Conservation (phyloP, 1,284 basidiomycete genomes). For the Leucoagaricus sp. region DNA sequence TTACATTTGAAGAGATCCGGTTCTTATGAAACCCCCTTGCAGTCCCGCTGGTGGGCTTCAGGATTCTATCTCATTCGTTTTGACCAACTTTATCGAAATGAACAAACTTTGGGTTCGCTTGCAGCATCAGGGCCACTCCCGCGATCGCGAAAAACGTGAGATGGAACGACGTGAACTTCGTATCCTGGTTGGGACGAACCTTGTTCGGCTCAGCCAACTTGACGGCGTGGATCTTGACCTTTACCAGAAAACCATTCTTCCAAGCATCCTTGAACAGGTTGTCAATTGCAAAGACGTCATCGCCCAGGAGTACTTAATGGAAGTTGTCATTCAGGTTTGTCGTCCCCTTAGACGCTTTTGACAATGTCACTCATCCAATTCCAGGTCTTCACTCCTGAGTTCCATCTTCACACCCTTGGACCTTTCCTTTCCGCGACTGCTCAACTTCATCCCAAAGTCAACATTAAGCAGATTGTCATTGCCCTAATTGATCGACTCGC, state of each 20-base stretch:
- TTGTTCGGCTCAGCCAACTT: constrained; percentile 89
- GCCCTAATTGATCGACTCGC: constrained; percentile 95
- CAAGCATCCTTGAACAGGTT: constrained; percentile 90
- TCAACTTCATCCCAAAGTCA: constrained; percentile 92
- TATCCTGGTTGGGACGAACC: constrained; percentile 94
- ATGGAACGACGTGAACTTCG: constrained; percentile 90
- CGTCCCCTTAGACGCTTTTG: not conserved
- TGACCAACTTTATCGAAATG: constrained; percentile 99
- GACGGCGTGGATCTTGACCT: constrained; percentile 93
- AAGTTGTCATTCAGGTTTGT: constrained; percentile 90
- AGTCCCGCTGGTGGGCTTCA: constrained; percentile 87
- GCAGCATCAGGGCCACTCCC: constrained; percentile 93
- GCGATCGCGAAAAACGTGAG: constrained; percentile 94
- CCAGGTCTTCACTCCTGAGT: constrained; percentile 95
- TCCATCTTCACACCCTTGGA: constrained; percentile 89
- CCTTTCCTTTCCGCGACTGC: constrained; percentile 94
- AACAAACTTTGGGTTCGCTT: constrained; percentile 98
- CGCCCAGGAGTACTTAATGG: constrained; percentile 97
- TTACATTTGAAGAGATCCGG: not conserved
- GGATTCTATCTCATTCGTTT: constrained; percentile 91
- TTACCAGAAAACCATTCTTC: constrained; percentile 84
- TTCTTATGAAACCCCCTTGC: constrained; percentile 5
- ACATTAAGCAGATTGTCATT: constrained; percentile 96
- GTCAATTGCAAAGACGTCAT: constrained; percentile 97
- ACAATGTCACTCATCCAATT: not conserved